Evolutionary conservation across 1,284 basidiomycete genomes (phyloP).

Genomic region (Termitomyces sp.): DNA sequence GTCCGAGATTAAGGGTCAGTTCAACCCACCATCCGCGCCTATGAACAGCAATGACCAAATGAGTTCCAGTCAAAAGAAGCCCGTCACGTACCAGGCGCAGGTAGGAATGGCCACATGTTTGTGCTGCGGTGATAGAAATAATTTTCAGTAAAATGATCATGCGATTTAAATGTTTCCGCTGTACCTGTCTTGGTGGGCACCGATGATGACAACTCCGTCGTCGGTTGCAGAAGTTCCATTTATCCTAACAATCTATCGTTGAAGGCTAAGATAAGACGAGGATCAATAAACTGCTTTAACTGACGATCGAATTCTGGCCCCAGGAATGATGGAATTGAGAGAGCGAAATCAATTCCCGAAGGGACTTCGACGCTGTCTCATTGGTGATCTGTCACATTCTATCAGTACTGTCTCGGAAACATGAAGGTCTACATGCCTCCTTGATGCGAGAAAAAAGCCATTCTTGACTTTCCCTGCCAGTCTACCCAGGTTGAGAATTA

Average conservation of each 20-base stretch:
- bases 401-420: constrained; percentile 15
- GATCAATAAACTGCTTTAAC: constrained; percentile 20
- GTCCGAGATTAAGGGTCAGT: constrained; percentile 10
- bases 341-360: constrained; percentile 59
- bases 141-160: constrained; percentile 13
- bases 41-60: constrained; percentile 29
- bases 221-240: constrained; percentile 60
- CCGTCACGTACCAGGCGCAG: constrained; percentile 68
- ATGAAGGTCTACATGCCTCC: constrained; percentile 43
- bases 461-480: constrained; percentile 74
- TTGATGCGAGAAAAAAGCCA: constrained; percentile 78
- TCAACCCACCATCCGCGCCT: constrained; percentile 67
- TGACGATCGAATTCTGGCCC: constrained; percentile 87
- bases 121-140: constrained; percentile 42
- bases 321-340: constrained; percentile 85
- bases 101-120: constrained; percentile 84
- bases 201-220: constrained; percentile 61
- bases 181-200: constrained; percentile 89
- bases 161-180: constrained; percentile 14
- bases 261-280: constrained; percentile 13
- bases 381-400: constrained; percentile 53
- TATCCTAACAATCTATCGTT: constrained; percentile 60
- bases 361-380: constrained; percentile 49
- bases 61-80: constrained; percentile 5
- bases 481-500: constrained; percentile 35